A percentile compares a stretch with the other conserved stretches of the same genome.
phyloP scores from a whole-genome alignment of 129 eudicot species.

The Flaveria sonorensis region DNA sequence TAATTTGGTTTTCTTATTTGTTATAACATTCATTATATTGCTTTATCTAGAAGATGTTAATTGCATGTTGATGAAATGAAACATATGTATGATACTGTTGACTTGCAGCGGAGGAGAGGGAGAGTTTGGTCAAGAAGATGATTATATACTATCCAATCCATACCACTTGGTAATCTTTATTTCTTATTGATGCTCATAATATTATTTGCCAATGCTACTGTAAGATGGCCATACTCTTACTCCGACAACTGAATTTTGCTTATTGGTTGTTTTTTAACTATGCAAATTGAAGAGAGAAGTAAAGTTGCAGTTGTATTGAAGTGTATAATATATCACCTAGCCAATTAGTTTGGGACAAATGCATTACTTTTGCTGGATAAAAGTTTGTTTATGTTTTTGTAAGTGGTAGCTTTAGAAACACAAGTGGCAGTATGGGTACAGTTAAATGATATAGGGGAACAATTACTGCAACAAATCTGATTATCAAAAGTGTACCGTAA shows the following conservation, averaged over 20 bases:
- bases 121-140: slow-evolving; percentile 86
- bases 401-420: neutral
- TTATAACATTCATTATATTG: neutral
- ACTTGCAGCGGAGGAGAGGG: slow-evolving; percentile 82
- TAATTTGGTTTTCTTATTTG: neutral
- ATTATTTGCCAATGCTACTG: slow-evolving; percentile 12
- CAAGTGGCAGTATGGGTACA: neutral
- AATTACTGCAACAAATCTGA: neutral
- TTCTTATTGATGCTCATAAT: slow-evolving; percentile 16
- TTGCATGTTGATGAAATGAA: slow-evolving; percentile 5
- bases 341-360: neutral
- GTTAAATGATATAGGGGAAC: neutral
- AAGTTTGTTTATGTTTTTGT: neutral
- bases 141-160: slow-evolving; percentile 81
- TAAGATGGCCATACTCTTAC: neutral
- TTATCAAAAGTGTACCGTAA: neutral
- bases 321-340: neutral
- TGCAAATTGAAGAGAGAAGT: slow-evolving; percentile 7
- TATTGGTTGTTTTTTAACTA: neutral
- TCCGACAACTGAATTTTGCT: neutral
- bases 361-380: neutral
- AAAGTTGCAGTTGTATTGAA: neutral
- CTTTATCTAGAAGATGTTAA: neutral
- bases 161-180: slow-evolving; percentile 82
- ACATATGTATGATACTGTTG: slow-evolving; percentile 23